Evolutionary conservation across 2,329 filamentous ascomycete species (phyloP).

Genomic region (Aspergillus intermedius): DNA sequence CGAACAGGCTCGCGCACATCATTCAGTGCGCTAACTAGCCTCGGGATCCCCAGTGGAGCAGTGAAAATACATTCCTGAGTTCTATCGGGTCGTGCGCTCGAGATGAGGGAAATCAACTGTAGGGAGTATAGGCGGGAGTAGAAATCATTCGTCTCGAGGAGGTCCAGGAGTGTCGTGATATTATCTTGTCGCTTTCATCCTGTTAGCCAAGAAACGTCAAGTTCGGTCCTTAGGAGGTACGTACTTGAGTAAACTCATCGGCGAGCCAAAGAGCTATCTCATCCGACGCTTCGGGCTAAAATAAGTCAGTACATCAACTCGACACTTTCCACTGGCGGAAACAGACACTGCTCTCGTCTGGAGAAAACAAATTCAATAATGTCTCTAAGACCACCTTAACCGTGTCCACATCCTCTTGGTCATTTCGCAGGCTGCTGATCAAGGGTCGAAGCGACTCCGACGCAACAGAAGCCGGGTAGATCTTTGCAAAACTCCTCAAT

Average conservation of each 20-base stretch:
- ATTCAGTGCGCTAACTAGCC: conserved; percentile 75
- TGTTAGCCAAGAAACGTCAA: conserved; percentile 39
- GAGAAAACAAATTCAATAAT: conserved; percentile 82
- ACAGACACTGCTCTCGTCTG: conserved; percentile 55
- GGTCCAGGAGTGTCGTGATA: conserved; percentile 79
- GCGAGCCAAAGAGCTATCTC: conserved; percentile 94
- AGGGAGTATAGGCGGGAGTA: conserved; percentile 87
- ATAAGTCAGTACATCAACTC: conserved; percentile 15
- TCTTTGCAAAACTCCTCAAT: conserved; percentile 89
- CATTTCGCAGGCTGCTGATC: conserved; percentile 76
- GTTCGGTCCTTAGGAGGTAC: conserved; percentile 13
- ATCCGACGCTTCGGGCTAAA: conserved; percentile 83
- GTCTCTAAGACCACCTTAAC: conserved; percentile 94
- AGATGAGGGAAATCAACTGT: conserved; percentile 80
- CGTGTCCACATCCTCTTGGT: conserved; percentile 92
- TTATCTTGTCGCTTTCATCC: conserved; percentile 76
- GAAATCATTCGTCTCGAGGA: conserved; percentile 81
- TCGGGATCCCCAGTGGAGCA: conserved; percentile 79
- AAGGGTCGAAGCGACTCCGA: conserved; percentile 85
- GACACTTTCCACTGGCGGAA: conserved; percentile 2
- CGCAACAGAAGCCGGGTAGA: conserved; percentile 91
- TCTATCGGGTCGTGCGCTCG: conserved; percentile 76
- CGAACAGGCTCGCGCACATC: conserved; percentile 80
- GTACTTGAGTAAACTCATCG: conserved; percentile 90
- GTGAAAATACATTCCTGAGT: conserved; percentile 92